phyloP scores from a whole-genome alignment of 345 rosid species.

The Populus pruinosa region DNA sequence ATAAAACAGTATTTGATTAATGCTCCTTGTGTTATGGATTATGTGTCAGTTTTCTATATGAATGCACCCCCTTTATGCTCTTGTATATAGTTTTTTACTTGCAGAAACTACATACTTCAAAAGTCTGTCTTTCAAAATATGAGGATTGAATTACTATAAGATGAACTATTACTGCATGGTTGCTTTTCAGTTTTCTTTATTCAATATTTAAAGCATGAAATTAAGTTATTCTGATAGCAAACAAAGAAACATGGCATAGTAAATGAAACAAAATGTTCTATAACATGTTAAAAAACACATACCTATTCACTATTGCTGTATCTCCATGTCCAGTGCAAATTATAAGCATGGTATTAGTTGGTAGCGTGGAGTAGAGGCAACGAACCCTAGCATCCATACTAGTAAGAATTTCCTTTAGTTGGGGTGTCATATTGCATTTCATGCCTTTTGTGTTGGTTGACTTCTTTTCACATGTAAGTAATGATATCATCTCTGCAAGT shows the following conservation, averaged over 20 bases:
- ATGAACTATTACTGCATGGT: neutral
- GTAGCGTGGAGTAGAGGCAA: conserved; percentile 52
- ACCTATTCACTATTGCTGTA: conserved; percentile 80
- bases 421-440: conserved; percentile 41
- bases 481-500: conserved; percentile 73
- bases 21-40: neutral
- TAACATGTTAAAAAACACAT: neutral
- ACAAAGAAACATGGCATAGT: neutral
- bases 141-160: neutral
- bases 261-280: neutral
- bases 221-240: neutral
- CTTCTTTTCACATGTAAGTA: conserved; percentile 65
- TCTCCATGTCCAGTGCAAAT: conserved; percentile 98
- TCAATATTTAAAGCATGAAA: neutral
- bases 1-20: neutral
- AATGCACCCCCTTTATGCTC: neutral
- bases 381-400: conserved; percentile 53
- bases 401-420: conserved; percentile 59
- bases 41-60: neutral
- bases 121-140: neutral
- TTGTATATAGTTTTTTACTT: neutral
- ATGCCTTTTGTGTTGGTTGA: conserved; percentile 35
- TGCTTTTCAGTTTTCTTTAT: neutral
- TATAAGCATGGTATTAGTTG: conserved; percentile 78
- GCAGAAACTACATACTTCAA: neutral